Evolutionary conservation across 805 yeast species (phyloP), one percentile per base, ranked within the genome.

Genomic region (Ogataea siamensis): DNA sequence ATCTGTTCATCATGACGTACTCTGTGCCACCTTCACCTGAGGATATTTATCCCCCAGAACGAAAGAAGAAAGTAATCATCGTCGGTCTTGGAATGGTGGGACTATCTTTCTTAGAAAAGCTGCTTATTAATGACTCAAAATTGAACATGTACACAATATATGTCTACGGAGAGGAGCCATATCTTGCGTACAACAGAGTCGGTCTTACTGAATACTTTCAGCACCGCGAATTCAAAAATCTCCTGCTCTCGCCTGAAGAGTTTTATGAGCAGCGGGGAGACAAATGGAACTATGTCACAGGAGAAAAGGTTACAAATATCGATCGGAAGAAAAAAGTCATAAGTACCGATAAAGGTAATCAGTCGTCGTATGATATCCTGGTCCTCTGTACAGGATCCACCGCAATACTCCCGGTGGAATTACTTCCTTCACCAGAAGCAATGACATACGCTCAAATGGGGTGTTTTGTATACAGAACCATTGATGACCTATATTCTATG

Each of bases 51-150:
- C 38, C 41, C 9, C 27, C 37, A 2, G 16, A 9, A 14, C 12
- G 9, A 9, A 43, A 42, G 29, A 47, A 54, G 41, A 48, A 45
- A n/a, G 40, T 63, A 15, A 58, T 62, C 6, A 51, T 63, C n/a
- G 57, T 58, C 20, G 67, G 68, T 13, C 50, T 63, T 5, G 68
- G 68, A 12, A 63, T 63, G 68, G 64, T 60, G 19, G 65, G 64
- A 15, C 41, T 60, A 10, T 56, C 66, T 4, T 61, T 62, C 29
- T 39, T 63, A 12, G 66, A 62, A 40, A 63, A 62, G 37, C 47
- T 63, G 53, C 49, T 63, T 16, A 46, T 47, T 12, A 53, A 59
- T 23, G 68, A 63, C 32, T 58, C 58, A 21, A 51, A 54, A 5
- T 49, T 48, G 11, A 38, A 54, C 18, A 55, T 58, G 26, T 63